These are phyloP conservation scores for Pythium sp. DNA, from an alignment of 352 stramenopile species.

Conservation along the genomic window DNA sequence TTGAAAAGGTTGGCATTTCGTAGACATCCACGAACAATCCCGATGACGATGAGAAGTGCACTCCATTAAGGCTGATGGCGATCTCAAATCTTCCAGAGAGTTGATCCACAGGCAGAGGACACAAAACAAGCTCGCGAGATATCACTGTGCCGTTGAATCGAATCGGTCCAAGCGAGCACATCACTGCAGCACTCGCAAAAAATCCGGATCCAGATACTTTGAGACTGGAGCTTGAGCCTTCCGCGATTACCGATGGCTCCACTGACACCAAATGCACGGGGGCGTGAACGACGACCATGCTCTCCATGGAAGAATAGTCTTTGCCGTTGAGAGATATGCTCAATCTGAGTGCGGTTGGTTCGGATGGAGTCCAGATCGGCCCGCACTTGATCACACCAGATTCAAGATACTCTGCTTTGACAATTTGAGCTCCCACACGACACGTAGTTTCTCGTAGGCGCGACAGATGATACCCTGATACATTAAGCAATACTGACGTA, in stretches of 20 bases:
- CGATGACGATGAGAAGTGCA: constrained; percentile 21
- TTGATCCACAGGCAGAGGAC: constrained; percentile 16
- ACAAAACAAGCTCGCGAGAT: constrained; percentile 18
- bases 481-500: background rate
- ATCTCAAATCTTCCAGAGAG: constrained; percentile 20
- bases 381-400: constrained; percentile 6
- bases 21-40: constrained; percentile 20
- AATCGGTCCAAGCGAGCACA: constrained; percentile 19
- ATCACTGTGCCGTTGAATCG: constrained; percentile 14
- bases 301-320: constrained; percentile 26
- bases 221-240: constrained; percentile 19
- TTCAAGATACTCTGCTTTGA: constrained; percentile 9
- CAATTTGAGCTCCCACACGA: background rate
- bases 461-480: constrained; percentile 1
- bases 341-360: constrained; percentile 7
- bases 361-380: constrained; percentile 2
- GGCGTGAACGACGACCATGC: constrained; percentile 20
- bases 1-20: constrained; percentile 22
- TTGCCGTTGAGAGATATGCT: constrained; percentile 37
- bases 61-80: constrained; percentile 33
- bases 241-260: constrained; percentile 20
- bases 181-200: constrained; percentile 9
- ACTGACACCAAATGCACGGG: constrained; percentile 20
- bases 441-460: constrained; percentile 1
- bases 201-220: constrained; percentile 26